phyloP scores from a whole-genome alignment of 2,329 filamentous ascomycete genomes.

The Trichoderma polysporum region DNA sequence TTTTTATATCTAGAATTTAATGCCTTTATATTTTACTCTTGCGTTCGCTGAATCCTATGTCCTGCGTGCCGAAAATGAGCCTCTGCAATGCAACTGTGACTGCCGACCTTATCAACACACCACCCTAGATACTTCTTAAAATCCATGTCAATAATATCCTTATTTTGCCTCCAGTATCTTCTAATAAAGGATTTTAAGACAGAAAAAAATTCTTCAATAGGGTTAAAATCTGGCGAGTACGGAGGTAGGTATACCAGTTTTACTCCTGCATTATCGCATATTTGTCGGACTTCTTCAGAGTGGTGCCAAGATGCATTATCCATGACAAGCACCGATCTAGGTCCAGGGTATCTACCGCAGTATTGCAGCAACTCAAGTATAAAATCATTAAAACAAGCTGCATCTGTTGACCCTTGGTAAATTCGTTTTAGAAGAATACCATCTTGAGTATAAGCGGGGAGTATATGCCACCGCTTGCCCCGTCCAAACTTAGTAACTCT shows the following conservation, averaged over 20 bases:
- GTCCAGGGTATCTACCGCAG: too few species aligned
- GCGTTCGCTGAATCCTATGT: background rate
- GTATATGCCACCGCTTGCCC: conserved; percentile 26
- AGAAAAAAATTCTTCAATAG: too few species aligned
- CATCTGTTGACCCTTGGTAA: conserved; percentile 32
- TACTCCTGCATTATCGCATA: too few species aligned
- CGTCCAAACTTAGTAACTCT: conserved; percentile 28
- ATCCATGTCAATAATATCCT: conserved; percentile 23
- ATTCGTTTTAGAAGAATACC: conserved; percentile 30
- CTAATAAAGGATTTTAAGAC: conserved; percentile 23
- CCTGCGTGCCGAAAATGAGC: conserved; percentile 22
- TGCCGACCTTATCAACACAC: conserved; percentile 26
- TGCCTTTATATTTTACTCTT: background rate
- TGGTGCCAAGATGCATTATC: too few species aligned
- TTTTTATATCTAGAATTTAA: background rate
- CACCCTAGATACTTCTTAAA: conserved; percentile 25
- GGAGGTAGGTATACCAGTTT: too few species aligned
- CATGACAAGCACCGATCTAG: too few species aligned
- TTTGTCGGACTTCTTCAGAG: too few species aligned
- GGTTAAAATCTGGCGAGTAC: too few species aligned
- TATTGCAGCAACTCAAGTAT: conserved; percentile 27
- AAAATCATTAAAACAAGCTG: conserved; percentile 31
- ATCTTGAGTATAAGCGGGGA: conserved; percentile 33
- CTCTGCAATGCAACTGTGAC: conserved; percentile 1
- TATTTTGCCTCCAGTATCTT: conserved; percentile 22